These are phyloP conservation scores for Rubroshorea leprosula DNA, from an alignment of 345 rosid genomes.

Conservation along the genomic window DNA sequence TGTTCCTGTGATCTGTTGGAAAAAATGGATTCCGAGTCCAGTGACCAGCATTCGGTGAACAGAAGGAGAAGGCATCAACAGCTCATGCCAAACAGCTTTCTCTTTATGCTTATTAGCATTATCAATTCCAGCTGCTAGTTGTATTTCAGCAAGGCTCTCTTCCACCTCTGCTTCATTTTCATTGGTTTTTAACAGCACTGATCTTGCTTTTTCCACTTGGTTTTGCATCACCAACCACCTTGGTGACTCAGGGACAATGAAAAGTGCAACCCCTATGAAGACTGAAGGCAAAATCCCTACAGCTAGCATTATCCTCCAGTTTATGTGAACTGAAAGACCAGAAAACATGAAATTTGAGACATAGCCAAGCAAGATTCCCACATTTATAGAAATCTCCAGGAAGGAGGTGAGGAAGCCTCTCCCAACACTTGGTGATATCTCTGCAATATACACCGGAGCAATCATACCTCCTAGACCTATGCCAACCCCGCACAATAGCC, in stretches of 20 bases:
- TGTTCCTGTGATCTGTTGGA: constrained; percentile 58
- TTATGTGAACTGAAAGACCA: constrained; percentile 53
- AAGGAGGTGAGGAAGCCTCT: too few relatives aligned
- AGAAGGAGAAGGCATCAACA: constrained; percentile 67
- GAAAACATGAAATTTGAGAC: constrained; percentile 83
- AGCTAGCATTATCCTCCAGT: too few relatives aligned
- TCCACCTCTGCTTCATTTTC: too few relatives aligned
- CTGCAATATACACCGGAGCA: too few relatives aligned
- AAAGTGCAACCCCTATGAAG: too few relatives aligned
- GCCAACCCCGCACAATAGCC: constrained; percentile 71
- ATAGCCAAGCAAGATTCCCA: constrained; percentile 87
- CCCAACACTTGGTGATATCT: too few relatives aligned
- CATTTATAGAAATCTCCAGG: too few relatives aligned
- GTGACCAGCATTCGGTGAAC: constrained; percentile 56
- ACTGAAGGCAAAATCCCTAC: too few relatives aligned
- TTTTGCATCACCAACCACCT: too few relatives aligned
- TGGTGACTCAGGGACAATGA: too few relatives aligned
- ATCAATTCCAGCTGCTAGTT: constrained; percentile 48
- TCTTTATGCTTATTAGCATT: constrained; percentile 34
- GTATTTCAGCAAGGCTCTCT: constrained; percentile 75
- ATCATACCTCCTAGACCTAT: constrained; percentile 87
- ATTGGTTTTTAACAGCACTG: too few relatives aligned
- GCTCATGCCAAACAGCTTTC: constrained; percentile 71
- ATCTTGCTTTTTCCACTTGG: too few relatives aligned
- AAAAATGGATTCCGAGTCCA: constrained; percentile 83